Evolutionary conservation across 2,329 filamentous ascomycete genomes (phyloP).

Genomic region (Phoma sp.): DNA sequence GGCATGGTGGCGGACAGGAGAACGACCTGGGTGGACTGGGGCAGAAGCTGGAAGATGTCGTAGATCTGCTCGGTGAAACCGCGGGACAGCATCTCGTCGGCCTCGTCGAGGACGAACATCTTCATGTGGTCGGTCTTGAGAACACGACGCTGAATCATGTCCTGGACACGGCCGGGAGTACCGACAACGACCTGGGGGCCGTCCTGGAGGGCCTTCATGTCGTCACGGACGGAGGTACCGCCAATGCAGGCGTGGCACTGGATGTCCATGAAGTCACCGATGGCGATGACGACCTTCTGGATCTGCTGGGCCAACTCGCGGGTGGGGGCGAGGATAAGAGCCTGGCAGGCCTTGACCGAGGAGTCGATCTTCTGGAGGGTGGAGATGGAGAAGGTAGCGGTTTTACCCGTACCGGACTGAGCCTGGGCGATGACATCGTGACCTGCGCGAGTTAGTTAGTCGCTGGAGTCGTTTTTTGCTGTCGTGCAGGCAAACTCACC

Average conservation of each 20-base stretch:
- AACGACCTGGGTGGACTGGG: constrained; percentile 97
- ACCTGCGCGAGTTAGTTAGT: constrained; percentile 58
- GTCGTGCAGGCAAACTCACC: constrained; percentile 62
- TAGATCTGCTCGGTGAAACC: constrained; percentile 99
- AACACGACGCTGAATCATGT: constrained; percentile 99
- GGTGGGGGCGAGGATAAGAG: constrained; percentile 95
- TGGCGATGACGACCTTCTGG: constrained; percentile 98
- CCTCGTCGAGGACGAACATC: constrained; percentile 99
- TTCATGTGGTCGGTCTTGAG: constrained; percentile 98
- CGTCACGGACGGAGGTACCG: constrained; percentile 95
- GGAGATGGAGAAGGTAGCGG: constrained; percentile 98
- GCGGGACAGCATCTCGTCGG: constrained; percentile 98
- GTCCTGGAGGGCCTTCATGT: constrained; percentile 97
- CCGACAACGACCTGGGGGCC: constrained; percentile 97
- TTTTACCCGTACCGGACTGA: constrained; percentile 99
- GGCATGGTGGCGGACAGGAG: constrained; percentile 98
- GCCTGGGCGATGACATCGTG: constrained; percentile 99
- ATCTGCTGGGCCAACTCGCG: constrained; percentile 99
- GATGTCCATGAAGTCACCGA: constrained; percentile 99
- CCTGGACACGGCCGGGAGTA: constrained; percentile 96
- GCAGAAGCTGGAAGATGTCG: constrained; percentile 99
- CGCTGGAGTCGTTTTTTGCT: constrained; percentile 10
- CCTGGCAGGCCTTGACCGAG: constrained; percentile 95
- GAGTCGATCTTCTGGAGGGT: constrained; percentile 98
- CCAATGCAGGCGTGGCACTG: constrained; percentile 99